Evolutionary conservation across 2,329 filamentous ascomycete species (phyloP), one percentile per base, ranked within the genome.

Genomic region (Claviceps monticola): DNA sequence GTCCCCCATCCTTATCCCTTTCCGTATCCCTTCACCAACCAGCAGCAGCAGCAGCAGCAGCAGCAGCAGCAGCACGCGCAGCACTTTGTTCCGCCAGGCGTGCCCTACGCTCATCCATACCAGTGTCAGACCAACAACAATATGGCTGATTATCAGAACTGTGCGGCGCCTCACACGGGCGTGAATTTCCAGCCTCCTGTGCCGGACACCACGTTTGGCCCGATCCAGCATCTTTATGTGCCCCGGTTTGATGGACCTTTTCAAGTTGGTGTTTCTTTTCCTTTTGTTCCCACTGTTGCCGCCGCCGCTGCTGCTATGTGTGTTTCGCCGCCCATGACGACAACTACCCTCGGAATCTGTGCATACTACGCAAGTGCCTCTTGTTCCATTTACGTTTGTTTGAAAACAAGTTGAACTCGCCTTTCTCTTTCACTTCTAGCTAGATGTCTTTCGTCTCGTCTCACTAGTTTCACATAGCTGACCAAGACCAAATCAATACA

Each of bases 151-250:
- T 74, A 75, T 57, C 65, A 66, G 55, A 71, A 71, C 56, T 56
- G 65, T n/a, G 61, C 58, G n/a, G 72, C 68, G 56, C 67, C 69
- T 43, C 62, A 66, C 34, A 60, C 60, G 47, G 74, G 73, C 51
- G 61, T 75, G 48, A 73, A 77, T 61, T 81, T 76, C 58, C 75
- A 81, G 59, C 79, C 79, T 1, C 78, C 75, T 29, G 75, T 79
- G 16, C 76, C 77, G 3, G 75, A 79, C 57, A 79, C 77, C 16
- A 74, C 73, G 44, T 70, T 73, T 60, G 79, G 79, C 3, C 72
- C 76, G 2, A 75, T 76, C 53, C 60, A 70, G 29, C 77, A 82
- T 56, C 70, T 71, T 19, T 82, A 80, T 57, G 65, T 75, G 50
- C 78, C 79, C 55, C 76, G 75, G 44, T 70, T 68, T 57, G 77